Conservation (phyloP, 768 basidiomycete genomes). For the Rhodotorula babjevae region DNA sequence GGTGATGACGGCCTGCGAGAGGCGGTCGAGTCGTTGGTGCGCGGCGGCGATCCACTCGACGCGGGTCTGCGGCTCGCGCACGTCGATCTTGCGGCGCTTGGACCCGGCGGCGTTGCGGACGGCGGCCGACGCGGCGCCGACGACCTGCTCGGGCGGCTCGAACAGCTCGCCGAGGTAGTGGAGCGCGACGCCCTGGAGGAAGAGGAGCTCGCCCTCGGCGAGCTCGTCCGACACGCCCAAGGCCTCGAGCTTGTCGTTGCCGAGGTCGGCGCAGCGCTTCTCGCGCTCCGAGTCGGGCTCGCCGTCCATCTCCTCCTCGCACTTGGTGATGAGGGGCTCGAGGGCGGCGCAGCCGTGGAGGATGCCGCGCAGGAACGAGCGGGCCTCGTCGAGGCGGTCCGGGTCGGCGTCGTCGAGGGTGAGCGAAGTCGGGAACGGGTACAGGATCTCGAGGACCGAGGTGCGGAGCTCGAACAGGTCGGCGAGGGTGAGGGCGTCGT, state of each 20-base stretch:
- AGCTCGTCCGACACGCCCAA: constrained; percentile 9
- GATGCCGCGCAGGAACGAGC: constrained; percentile 32
- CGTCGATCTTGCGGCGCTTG: constrained; percentile 37
- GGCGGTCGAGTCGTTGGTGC: background rate
- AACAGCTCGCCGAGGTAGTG: constrained; percentile 23
- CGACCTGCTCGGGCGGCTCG: background rate
- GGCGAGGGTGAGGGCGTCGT: constrained; percentile 32
- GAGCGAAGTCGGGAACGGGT: constrained; percentile 21
- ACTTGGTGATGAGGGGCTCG: constrained; percentile 5
- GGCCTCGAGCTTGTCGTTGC: constrained; percentile 13
- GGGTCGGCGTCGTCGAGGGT: constrained; percentile 4
- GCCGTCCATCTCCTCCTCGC: background rate
- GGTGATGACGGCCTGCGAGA: background rate
- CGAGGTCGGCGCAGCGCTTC: constrained; percentile 9
- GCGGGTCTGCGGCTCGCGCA: constrained; percentile 23
- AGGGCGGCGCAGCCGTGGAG: constrained; percentile 32
- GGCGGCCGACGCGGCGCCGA: background rate
- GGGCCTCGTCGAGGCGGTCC: constrained; percentile 27
- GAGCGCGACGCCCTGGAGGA: constrained; percentile 29
- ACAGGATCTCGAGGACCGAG: constrained; percentile 18
- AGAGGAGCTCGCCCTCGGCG: background rate
- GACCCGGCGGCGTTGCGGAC: background rate
- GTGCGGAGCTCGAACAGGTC: constrained; percentile 37
- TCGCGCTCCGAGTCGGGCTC: constrained; percentile 4
- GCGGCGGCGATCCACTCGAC: constrained; percentile 33